Percentiles rank a stretch among this genome's conserved stretches.
These are phyloP conservation scores for Bonnemaisonia californica DNA, from an alignment of 31 red algal genomes.

Conservation along the genomic window DNA sequence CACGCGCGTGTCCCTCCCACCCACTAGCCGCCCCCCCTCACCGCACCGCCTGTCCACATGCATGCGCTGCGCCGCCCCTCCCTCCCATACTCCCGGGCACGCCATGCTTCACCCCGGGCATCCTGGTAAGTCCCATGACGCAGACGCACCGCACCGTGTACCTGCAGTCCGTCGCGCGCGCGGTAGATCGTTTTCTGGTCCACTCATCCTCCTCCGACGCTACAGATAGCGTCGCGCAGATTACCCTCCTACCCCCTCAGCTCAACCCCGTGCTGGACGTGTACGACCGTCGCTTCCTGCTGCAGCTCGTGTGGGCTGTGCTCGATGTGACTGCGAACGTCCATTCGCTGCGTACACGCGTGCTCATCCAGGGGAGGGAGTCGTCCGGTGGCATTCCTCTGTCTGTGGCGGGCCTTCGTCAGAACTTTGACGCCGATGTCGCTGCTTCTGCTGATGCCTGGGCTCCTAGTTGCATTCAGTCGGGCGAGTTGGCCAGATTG, in stretches of 20 bases:
- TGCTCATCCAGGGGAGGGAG: constrained; percentile 69
- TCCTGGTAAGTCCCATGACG: constrained; percentile 57
- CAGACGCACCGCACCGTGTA: constrained; percentile 41
- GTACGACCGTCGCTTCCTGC: constrained; percentile 89
- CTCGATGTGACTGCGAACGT: constrained; percentile 23
- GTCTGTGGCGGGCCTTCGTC: constrained; percentile 78
- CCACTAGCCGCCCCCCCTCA: neutral
- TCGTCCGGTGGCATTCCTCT: constrained; percentile 81
- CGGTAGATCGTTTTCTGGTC: constrained; percentile 36
- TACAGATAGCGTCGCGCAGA: constrained; percentile 11
- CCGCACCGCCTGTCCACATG: neutral
- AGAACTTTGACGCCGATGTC: constrained; percentile 75
- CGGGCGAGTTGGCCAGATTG: constrained; percentile 46
- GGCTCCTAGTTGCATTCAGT: constrained; percentile 38
- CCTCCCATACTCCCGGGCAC: constrained; percentile 32
- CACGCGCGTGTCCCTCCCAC: neutral
- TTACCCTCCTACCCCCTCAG: constrained; percentile 81
- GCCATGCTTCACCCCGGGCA: constrained; percentile 62
- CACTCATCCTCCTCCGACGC: neutral
- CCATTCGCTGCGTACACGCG: constrained; percentile 22
- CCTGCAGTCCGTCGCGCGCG: constrained; percentile 2
- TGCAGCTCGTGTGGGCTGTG: constrained; percentile 68
- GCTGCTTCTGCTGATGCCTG: constrained; percentile 41
- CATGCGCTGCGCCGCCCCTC: neutral
- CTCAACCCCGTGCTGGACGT: constrained; percentile 85